Evolutionary conservation across 768 basidiomycete genomes (phyloP).

Genomic region (Tricholoma sp.): DNA sequence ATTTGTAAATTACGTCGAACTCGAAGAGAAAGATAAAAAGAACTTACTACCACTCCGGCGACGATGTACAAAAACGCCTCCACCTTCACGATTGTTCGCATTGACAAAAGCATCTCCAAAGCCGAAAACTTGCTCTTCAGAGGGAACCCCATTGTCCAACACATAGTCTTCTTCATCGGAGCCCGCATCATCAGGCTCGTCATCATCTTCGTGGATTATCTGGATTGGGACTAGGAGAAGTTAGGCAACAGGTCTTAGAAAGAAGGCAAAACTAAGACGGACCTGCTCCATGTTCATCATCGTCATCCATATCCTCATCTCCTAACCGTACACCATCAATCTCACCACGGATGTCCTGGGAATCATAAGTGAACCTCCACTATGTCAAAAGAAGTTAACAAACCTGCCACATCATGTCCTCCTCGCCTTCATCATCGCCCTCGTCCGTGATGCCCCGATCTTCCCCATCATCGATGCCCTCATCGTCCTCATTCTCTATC

Average conservation of each 20-base stretch:
- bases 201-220: conserved; percentile 58
- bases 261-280: conserved; percentile 9
- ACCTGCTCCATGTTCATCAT: conserved; percentile 53
- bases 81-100: conserved; percentile 35
- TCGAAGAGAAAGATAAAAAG: conserved; percentile 3
- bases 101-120: conserved; percentile 50
- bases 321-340: conserved; percentile 39
- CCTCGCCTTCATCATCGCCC: conserved; percentile 46
- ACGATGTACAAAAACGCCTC: conserved; percentile 48
- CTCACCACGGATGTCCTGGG: conserved; percentile 50
- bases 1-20: conserved; percentile 5
- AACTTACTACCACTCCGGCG: conserved; percentile 47
- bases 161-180: conserved; percentile 66
- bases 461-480: conserved; percentile 42
- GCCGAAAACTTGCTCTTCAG: conserved; percentile 48
- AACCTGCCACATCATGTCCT: conserved; percentile 60
- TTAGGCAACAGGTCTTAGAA: neutral
- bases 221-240: conserved; percentile 40
- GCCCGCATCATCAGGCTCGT: conserved; percentile 52
- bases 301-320: conserved; percentile 52
- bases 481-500: conserved; percentile 44
- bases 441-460: conserved; percentile 41
- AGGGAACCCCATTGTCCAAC: conserved; percentile 29
- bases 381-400: conserved; percentile 8
- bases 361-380: neutral